Base-by-base conservation (phyloP, 768 basidiomycete genomes). In the Collybia sordida region DNA sequence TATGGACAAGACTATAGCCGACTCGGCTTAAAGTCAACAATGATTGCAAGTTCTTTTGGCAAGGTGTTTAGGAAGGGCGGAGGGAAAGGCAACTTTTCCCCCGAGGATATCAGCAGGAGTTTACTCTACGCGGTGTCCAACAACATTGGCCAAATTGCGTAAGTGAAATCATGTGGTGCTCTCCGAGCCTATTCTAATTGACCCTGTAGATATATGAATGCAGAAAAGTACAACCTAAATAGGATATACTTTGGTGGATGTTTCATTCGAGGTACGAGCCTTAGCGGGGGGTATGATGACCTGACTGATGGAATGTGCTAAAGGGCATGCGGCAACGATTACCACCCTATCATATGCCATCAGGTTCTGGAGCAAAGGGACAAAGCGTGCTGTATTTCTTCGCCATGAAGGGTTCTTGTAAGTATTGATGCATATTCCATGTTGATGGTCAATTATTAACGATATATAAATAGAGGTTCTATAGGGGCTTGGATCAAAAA, bases 91-190 rank as follows among this genome's bases (percentile, higher is more conserved):
- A 81, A 73, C 42, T 97, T 96, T 69, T 83, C 79, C 18, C 81
- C 93, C 3, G 93, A 98, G 70, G 97, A 99, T 63, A 94, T 99
- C 64, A 92, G 90, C 67, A 85, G 86, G 66, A 94, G 92, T 69
- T 72, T 99, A 65, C 77, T 99, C 25, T 98, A 98, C 66, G 96
- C 95, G 14, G 82, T 99, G 53, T 95, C 92, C 60, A 99, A 99
- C 72, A 99, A 99, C 68, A 99, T 99, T 58, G 97, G 97, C 14
- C 97, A 99, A 70, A 98, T 99, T 72, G 97, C 97, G 96, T 99
- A 69, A 66, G 94, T 88, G 39, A 34, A 25, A 25, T 49, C 27
- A 18, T 59, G 25, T 22, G 12, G 23, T 21, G 41, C 46, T 25
- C 44, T 36, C 19, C 44, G 42, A 41, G 41, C 49, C 48, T 42